Conservation (phyloP, 768 basidiomycete species). For the Russula foetens region DNA sequence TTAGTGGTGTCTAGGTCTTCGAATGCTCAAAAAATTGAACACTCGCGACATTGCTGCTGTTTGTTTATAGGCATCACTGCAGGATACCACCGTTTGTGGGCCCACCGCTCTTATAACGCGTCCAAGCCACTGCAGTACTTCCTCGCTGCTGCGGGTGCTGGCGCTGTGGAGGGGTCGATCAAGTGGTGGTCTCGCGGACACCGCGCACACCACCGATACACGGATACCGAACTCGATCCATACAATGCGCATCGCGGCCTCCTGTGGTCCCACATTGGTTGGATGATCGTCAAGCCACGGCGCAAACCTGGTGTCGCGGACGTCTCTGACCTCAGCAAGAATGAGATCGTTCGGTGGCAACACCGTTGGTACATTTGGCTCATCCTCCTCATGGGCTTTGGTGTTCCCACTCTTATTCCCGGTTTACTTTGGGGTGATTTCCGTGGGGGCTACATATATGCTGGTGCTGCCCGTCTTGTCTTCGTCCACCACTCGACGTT, state of each 20-base stretch:
- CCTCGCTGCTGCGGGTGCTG: conserved; percentile 79
- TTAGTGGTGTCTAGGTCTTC: conserved; percentile 35
- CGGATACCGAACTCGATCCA: conserved; percentile 93
- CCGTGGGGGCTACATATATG: conserved; percentile 79
- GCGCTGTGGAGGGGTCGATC: conserved; percentile 94
- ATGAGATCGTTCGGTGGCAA: conserved; percentile 78
- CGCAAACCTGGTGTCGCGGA: conserved; percentile 87
- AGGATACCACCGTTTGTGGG: conserved; percentile 97
- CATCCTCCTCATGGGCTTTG: conserved; percentile 60
- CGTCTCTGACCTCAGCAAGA: conserved; percentile 77
- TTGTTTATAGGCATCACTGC: conserved; percentile 62
- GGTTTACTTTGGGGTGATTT: conserved; percentile 83
- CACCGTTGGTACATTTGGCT: conserved; percentile 70
- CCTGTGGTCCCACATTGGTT: conserved; percentile 79
- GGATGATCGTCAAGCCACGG: conserved; percentile 91
- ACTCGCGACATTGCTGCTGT: not conserved
- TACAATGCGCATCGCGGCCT: conserved; percentile 91
- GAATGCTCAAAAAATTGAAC: not conserved
- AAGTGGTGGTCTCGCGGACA: conserved; percentile 99
- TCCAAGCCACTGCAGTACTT: conserved; percentile 76
- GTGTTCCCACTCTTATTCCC: conserved; percentile 69
- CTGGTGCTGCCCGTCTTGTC: conserved; percentile 64
- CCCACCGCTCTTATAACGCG: conserved; percentile 93
- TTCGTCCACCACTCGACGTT: conserved; percentile 96
- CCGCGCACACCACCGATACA: conserved; percentile 95